Conservation (phyloP, 306 rosid genomes). For the Albizia julibrissin region DNA sequence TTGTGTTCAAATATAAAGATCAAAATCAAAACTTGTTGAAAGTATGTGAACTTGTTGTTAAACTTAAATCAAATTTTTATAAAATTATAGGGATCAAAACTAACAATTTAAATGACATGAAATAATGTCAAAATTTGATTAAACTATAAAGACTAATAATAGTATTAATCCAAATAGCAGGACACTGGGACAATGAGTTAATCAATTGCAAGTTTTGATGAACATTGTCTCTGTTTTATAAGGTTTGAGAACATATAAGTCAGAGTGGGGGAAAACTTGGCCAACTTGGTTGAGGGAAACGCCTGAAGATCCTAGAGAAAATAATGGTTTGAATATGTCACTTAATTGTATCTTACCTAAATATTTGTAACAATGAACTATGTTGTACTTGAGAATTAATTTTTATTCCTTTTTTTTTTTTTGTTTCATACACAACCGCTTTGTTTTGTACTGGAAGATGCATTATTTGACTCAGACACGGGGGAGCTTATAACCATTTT, state of each 20-base stretch:
- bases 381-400: background rate
- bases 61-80: too few species aligned
- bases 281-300: background rate
- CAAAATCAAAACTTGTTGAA: too few species aligned
- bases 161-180: background rate
- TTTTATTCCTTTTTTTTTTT: too few species aligned
- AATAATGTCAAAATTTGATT: too few species aligned
- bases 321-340: background rate
- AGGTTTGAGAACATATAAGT: background rate
- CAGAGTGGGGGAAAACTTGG: background rate
- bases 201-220: background rate
- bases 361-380: background rate
- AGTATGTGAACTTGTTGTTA: too few species aligned
- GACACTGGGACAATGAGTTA: background rate
- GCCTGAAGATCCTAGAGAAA: background rate
- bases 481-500: background rate
- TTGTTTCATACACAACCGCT: background rate
- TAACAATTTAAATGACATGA: too few species aligned
- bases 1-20: too few species aligned
- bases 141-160: too few species aligned
- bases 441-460: background rate
- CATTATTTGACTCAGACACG: background rate
- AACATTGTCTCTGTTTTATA: background rate
- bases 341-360: background rate
- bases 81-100: too few species aligned